Evolutionary conservation across 768 basidiomycete species (phyloP), one percentile per base, ranked within the genome.

Genomic region (Grammothele lineata): DNA sequence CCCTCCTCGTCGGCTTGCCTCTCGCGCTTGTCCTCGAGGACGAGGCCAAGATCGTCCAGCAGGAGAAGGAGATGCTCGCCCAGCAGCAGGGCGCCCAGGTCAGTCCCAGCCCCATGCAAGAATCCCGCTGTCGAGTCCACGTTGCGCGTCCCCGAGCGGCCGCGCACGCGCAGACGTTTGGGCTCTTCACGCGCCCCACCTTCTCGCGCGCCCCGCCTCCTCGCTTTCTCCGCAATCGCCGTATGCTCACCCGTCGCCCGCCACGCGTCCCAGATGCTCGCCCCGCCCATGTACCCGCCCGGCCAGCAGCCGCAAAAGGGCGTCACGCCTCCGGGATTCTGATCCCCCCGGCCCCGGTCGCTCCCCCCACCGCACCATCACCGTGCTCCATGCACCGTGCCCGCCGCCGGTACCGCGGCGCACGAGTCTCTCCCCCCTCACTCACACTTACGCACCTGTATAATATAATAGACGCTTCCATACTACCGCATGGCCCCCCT

Each of bases 1-100:
- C 94, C 1, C 74, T 99, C 45, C 80, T 99, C 55, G 86, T 99
- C 40, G 96, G 91, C 12, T 74, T 99, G 32, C 96, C 96, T 26
- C 75, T 98, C 52, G 92, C 94, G 4, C 76, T 98, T 57, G 86
- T 83, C 51, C 75, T 98, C 58, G 96, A 99, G 69, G 95, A 96
- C 68, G 96, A 99, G 72, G 87, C 90, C 44, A 92, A 93, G 69
- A 79, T 95, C 47, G 85, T 92, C 10, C 83, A 85, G 38, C 93
- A 97, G 69, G 96, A 98, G 69, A 85, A 88, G 69, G 93, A 97
- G 69, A 80, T 91, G 78, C 71, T 89, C 53, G 90, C 90, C 43
- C 93, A 95, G 65, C 91, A 93, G 64, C 87, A 91, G 66, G 93
- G 93, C 36, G 86, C 85, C 11, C 90, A 92, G 66, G 51, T 53